These are phyloP conservation scores for Thamnidium elegans DNA, from an alignment of 192 early-diverging fungal species.

Conservation along the genomic window DNA sequence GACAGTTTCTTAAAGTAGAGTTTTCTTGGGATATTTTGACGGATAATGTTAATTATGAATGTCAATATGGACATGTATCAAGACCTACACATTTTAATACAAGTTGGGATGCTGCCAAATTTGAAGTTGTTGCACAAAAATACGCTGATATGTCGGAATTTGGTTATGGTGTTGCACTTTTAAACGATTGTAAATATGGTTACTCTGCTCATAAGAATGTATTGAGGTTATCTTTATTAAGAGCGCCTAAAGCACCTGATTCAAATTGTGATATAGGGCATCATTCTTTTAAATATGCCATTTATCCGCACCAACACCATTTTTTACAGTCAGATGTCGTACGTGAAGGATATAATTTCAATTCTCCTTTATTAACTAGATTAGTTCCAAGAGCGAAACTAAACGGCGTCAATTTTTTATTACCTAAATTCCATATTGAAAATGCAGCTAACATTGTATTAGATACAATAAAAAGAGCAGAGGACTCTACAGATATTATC, in stretches of 20 bases:
- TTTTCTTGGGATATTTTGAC: conserved; percentile 79
- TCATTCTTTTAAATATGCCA: conserved; percentile 85
- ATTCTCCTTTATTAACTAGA: conserved; percentile 66
- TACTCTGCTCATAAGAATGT: conserved; percentile 78
- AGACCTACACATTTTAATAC: conserved; percentile 96
- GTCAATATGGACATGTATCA: conserved; percentile 87
- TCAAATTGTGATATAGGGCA: conserved; percentile 58
- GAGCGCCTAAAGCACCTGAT: conserved; percentile 81
- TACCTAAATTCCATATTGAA: conserved; percentile 43
- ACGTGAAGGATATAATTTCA: conserved; percentile 86
- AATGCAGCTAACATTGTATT: conserved; percentile 75
- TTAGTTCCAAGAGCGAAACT: conserved; percentile 17
- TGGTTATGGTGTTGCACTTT: conserved; percentile 90
- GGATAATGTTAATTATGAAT: conserved; percentile 89
- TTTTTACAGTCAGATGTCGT: conserved; percentile 87
- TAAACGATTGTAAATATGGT: conserved; percentile 98
- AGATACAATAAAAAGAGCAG: conserved; percentile 89
- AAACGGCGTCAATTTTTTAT: neutral
- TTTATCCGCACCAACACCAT: conserved; percentile 83
- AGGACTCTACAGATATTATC: conserved; percentile 70
- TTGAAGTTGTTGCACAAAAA: conserved; percentile 97
- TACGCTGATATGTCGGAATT: conserved; percentile 96
- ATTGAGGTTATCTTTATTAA: conserved; percentile 81
- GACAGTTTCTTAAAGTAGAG: conserved; percentile 88
- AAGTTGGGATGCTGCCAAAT: conserved; percentile 86